A percentile compares a stretch with the other conserved stretches of the same genome.
These are phyloP conservation scores for Saccharomycopsis phalli DNA, from an alignment of 1,139 yeast species.

Conservation along the genomic window DNA sequence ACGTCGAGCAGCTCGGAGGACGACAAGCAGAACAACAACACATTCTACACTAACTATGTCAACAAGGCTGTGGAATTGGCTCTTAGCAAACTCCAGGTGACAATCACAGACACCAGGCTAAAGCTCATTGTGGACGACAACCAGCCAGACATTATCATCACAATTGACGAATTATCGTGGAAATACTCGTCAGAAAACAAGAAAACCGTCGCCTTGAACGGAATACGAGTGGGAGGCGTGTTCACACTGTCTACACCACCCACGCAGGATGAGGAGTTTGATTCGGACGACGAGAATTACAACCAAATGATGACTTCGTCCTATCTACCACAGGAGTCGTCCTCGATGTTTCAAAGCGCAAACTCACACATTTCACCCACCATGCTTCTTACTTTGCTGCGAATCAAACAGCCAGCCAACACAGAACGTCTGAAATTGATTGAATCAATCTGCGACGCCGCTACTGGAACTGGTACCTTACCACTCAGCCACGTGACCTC, in stretches of 20 bases:
- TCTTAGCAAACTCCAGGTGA: constrained; percentile 25
- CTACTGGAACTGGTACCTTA: constrained; percentile 5
- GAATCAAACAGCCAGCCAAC: constrained; percentile 7
- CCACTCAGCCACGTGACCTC: background rate
- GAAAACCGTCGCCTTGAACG: constrained; percentile 12
- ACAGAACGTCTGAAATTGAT: constrained; percentile 10
- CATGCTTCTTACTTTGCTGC: constrained; percentile 16
- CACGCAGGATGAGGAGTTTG: constrained; percentile 1
- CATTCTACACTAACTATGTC: constrained; percentile 19
- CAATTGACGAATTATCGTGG: constrained; percentile 14
- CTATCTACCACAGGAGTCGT: constrained; percentile 8
- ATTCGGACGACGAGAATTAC: constrained; percentile 12
- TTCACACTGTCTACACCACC: constrained; percentile 3
- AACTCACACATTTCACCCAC: constrained; percentile 18
- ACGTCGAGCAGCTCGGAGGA: constrained; percentile 5
- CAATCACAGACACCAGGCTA: constrained; percentile 22
- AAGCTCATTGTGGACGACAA: constrained; percentile 21
- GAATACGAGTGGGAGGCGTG: constrained; percentile 9
- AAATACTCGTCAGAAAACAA: constrained; percentile 4
- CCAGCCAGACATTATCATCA: constrained; percentile 6
- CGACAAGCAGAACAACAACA: constrained; percentile 17
- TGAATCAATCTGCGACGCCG: constrained; percentile 18
- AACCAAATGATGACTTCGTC: constrained; percentile 12
- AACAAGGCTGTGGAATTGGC: constrained; percentile 27
- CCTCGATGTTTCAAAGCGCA: constrained; percentile 19